A percentile compares a stretch with the other conserved stretches of the same genome.
Conservation (phyloP, 495 filamentous ascomycete species). For the Hyaloscypha bicolor region DNA sequence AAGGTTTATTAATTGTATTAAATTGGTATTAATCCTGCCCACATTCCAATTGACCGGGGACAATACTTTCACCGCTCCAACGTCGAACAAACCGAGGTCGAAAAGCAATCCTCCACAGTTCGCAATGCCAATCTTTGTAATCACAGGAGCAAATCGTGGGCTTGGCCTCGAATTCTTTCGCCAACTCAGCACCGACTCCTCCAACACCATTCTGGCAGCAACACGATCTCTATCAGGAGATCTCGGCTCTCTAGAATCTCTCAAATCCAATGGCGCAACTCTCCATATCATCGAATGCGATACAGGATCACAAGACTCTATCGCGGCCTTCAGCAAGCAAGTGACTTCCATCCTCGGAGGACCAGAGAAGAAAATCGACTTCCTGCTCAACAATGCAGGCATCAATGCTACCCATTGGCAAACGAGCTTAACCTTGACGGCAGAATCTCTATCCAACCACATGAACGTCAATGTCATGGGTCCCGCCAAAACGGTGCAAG, state of each 20-base stretch:
- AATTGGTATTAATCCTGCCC: too few relatives aligned
- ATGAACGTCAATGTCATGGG: slow-evolving; percentile 45
- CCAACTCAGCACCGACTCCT: slow-evolving; percentile 45
- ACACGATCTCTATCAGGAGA: slow-evolving; percentile 43
- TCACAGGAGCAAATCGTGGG: slow-evolving; percentile 59
- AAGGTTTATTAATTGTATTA: too few relatives aligned
- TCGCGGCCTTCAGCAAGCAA: slow-evolving; percentile 35
- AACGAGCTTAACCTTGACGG: slow-evolving; percentile 39
- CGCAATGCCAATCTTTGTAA: slow-evolving; percentile 50
- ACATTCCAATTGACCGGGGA: too few relatives aligned
- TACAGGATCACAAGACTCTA: slow-evolving; percentile 36
- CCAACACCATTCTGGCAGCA: slow-evolving; percentile 54
- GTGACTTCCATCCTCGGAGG: slow-evolving; percentile 30
- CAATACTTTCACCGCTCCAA: too few relatives aligned
- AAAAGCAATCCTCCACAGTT: too few relatives aligned
- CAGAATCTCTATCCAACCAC: slow-evolving; percentile 35
- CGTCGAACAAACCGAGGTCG: too few relatives aligned
- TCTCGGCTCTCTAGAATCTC: slow-evolving; percentile 36
- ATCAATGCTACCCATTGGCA: slow-evolving; percentile 40
- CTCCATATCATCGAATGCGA: slow-evolving; percentile 51
- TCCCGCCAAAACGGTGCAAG: slow-evolving; percentile 37
- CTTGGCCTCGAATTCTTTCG: slow-evolving; percentile 57
- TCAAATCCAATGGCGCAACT: slow-evolving; percentile 27
- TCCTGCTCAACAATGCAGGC: slow-evolving; percentile 46
- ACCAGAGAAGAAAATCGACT: slow-evolving; percentile 41